Evolutionary conservation across 257 asterid genomes (phyloP), one percentile per base, ranked within the genome.

Genomic region (Verbena officinalis): DNA sequence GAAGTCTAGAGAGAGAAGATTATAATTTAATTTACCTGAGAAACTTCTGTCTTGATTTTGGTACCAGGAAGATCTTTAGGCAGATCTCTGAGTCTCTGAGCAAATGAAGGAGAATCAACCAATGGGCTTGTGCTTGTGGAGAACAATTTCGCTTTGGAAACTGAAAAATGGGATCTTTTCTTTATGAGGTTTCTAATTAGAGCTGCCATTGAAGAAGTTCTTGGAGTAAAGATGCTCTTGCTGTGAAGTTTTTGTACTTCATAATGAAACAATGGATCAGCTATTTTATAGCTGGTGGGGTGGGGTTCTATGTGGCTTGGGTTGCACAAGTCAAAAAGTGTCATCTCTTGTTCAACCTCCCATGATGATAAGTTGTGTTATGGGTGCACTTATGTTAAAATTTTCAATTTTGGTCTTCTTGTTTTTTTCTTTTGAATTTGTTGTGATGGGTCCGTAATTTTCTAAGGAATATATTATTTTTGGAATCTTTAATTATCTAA

Each of bases 51-150:
- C 82, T 79, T 90, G 90, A 93, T 90, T 22, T 81, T 81, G 79
- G 97, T 93, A 45, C 79, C 87, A 9, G 99, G 95, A 43, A 81
- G 84, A 59, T 79, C 80, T 75, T 84, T 90, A 52, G 97, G 91
- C 55, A 90, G 83, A 78, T 84, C 89, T 50, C 95, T 83, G 1
- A 89, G 73, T 67, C 94, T 81, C 78, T 85, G 97, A 42, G 68
- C 86, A 71, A 86, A 81, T 33, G 93, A 79, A 22, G 91, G 73
- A 39, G 84, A 66, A 67, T 79, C 84, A 23, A 52, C 74, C 51
- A 77, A 45, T 21, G 87, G 65, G 65, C 65, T 62, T 62, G 52
- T 58, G 69, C 56, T 62, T 53, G 74, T 75, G 7, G 59, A 80
- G 53, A 69, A 67, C 0, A 73, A 22, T 15, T 43, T 72, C 17